Evolutionary conservation across 441 rosid genomes (phyloP).

Genomic region (Gossypium aridum): DNA sequence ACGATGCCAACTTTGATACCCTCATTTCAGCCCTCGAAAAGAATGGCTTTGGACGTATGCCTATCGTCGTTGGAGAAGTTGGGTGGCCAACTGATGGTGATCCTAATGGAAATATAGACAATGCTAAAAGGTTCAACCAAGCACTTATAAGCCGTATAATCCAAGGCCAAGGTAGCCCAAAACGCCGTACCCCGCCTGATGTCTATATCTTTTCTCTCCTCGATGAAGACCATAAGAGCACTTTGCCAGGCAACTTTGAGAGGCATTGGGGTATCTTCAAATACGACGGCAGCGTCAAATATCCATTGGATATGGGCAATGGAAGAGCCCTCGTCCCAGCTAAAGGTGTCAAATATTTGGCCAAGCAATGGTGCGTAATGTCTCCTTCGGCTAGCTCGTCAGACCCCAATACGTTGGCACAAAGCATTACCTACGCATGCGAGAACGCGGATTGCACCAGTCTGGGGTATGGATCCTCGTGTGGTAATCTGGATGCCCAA

Average conservation of each 20-base stretch:
- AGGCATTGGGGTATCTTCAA: slow-evolving; percentile 83
- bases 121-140: slow-evolving; percentile 73
- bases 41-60: slow-evolving; percentile 58
- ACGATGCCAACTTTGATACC: slow-evolving; percentile 89
- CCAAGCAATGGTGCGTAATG: slow-evolving; percentile 74
- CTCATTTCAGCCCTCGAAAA: slow-evolving; percentile 60
- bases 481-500: slow-evolving; percentile 38
- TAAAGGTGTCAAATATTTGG: slow-evolving; percentile 51
- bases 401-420: slow-evolving; percentile 28
- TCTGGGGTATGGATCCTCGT: slow-evolving; percentile 66
- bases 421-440: slow-evolving; percentile 51
- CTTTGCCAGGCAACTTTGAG: slow-evolving; percentile 70
- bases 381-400: slow-evolving; percentile 33
- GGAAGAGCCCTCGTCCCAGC: slow-evolving; percentile 48
- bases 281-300: slow-evolving; percentile 71
- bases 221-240: slow-evolving; percentile 66
- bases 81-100: slow-evolving; percentile 97
- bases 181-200: slow-evolving; percentile 44
- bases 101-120: slow-evolving; percentile 33
- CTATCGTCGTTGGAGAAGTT: slow-evolving; percentile 76
- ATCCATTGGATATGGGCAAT: slow-evolving; percentile 36
- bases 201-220: slow-evolving; percentile 58
- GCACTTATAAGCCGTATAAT: slow-evolving; percentile 52
- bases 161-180: slow-evolving; percentile 66
- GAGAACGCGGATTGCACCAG: slow-evolving; percentile 69